These are phyloP conservation scores for Mucor plumbeus DNA, from an alignment of 371 early-diverging fungal genomes.

Conservation along the genomic window DNA sequence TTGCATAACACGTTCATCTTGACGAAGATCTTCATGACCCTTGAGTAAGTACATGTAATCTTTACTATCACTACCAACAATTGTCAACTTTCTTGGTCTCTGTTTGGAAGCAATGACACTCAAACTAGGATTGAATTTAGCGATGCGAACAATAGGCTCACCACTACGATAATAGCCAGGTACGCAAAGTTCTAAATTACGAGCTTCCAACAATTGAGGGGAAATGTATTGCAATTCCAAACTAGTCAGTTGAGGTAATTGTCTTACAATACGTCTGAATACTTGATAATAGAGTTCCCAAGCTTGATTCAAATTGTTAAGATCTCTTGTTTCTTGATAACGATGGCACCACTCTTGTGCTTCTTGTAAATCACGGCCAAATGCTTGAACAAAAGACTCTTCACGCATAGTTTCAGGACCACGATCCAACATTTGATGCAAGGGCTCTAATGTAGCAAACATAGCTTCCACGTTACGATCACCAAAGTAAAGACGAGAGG, in stretches of 20 bases:
- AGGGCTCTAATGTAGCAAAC: conserved; percentile 88
- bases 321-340: conserved; percentile 78
- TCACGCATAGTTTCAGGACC: conserved; percentile 96
- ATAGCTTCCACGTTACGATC: conserved; percentile 91
- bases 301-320: conserved; percentile 90
- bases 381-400: conserved; percentile 93
- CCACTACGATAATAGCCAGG: conserved; percentile 94
- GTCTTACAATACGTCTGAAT: conserved; percentile 84
- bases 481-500: conserved; percentile 86
- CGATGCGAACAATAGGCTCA: conserved; percentile 87
- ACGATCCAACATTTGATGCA: conserved; percentile 89
- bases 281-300: conserved; percentile 96
- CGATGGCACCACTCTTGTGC: conserved; percentile 91
- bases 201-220: conserved; percentile 85
- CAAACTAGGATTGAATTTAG: conserved; percentile 82
- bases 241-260: conserved; percentile 82
- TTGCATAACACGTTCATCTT: conserved; percentile 99
- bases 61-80: conserved; percentile 89
- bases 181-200: conserved; percentile 89
- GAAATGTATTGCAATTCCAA: conserved; percentile 92
- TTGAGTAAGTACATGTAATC: conserved; percentile 94
- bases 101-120: conserved; percentile 94
- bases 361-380: conserved; percentile 91
- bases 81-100: conserved; percentile 86
- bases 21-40: conserved; percentile 98